Conservation (phyloP, 345 rosid species). For the Ailanthus altissimus region DNA sequence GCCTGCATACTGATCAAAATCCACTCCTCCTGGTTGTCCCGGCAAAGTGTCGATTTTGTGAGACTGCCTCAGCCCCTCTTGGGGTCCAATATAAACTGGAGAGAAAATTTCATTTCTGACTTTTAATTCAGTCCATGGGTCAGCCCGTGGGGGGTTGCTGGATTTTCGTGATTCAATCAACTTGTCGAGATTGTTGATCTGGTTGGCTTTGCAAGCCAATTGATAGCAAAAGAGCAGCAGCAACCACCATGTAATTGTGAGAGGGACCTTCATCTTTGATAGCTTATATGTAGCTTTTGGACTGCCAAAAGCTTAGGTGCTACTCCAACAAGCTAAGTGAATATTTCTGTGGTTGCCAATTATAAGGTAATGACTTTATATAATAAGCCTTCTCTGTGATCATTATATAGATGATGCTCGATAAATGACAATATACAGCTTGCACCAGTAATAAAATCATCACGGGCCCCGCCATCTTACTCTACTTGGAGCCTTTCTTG, state of each 20-base stretch:
- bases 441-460: background rate
- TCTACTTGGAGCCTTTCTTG: background rate
- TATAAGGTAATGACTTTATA: background rate
- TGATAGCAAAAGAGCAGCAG: conserved; percentile 22
- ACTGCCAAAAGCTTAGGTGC: conserved; percentile 1
- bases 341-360: background rate
- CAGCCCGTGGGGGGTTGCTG: conserved; percentile 22
- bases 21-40: conserved; percentile 40
- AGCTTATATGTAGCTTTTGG: background rate
- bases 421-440: background rate
- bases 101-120: background rate
- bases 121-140: conserved; percentile 22
- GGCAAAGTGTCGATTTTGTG: conserved; percentile 37
- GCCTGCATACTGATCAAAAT: conserved; percentile 43
- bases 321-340: background rate
- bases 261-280: conserved; percentile 11
- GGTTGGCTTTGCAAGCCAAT: conserved; percentile 35
- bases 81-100: conserved; percentile 29
- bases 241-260: background rate
- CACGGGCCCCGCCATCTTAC: background rate
- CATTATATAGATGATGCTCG: background rate
- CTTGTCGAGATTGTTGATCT: conserved; percentile 28
- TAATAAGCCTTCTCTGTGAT: background rate
- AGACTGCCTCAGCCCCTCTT: conserved; percentile 26
- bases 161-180: conserved; percentile 35